A percentile compares a stretch with the other conserved stretches of the same genome.
Evolutionary conservation across 2,329 filamentous ascomycete genomes (phyloP).

Genomic region (Fusarium continuum): DNA sequence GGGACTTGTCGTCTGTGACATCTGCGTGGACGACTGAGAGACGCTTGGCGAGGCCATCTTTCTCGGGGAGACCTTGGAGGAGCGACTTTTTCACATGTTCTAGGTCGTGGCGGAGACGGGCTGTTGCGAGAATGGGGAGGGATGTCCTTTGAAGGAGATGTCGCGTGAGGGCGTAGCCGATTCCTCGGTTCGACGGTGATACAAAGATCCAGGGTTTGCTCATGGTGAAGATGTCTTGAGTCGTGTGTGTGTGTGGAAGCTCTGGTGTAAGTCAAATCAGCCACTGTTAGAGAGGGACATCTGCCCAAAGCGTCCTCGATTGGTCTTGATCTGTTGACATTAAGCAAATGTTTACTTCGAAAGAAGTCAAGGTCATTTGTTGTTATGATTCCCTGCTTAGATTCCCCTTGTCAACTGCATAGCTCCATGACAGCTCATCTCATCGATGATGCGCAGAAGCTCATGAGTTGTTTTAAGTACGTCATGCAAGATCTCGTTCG

Average conservation of each 20-base stretch:
- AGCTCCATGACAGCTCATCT: neutral
- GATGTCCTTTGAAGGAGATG: conserved; percentile 58
- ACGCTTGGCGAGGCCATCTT: conserved; percentile 43
- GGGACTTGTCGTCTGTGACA: conserved; percentile 68
- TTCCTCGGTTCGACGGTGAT: conserved; percentile 58
- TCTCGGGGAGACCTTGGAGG: conserved; percentile 43
- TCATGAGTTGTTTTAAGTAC: conserved; percentile 4
- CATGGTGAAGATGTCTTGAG: conserved; percentile 42
- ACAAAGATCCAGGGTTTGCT: conserved; percentile 62
- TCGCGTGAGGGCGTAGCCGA: conserved; percentile 59
- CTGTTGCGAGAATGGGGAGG: conserved; percentile 58
- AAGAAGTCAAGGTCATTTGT: too few species aligned
- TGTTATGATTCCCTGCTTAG: neutral
- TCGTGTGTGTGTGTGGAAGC: neutral
- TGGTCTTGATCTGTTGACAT: neutral
- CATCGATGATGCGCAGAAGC: conserved; percentile 37
- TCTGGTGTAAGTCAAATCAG: neutral
- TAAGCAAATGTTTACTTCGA: neutral
- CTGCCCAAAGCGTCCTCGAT: neutral
- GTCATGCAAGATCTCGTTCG: conserved; percentile 30
- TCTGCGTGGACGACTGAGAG: conserved; percentile 55
- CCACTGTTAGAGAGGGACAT: neutral
- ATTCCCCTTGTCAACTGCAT: neutral
- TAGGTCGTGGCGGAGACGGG: conserved; percentile 50
- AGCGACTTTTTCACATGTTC: conserved; percentile 48